Percentiles rank a stretch among this genome's conserved stretches.
phyloP scores from a whole-genome alignment of 108 stramenopile species.

The Cyclotella sp. region DNA sequence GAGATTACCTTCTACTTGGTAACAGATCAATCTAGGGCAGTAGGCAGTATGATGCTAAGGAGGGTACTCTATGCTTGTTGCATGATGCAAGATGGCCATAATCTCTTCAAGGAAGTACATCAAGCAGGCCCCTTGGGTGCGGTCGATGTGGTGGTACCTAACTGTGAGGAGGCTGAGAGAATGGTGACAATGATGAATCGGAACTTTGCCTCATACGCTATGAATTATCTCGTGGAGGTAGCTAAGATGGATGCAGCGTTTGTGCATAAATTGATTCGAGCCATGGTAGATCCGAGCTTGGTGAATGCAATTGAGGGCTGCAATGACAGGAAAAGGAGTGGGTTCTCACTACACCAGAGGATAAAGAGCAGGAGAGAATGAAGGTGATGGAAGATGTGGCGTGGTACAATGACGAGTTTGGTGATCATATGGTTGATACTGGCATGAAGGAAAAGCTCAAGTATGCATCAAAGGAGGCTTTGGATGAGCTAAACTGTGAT shows the following conservation, averaged over 20 bases:
- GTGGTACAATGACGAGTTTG: constrained; percentile 11
- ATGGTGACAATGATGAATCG: too few relatives aligned
- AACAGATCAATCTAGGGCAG: neutral
- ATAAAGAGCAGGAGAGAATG: neutral
- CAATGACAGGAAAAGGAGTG: neutral
- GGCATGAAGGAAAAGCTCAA: too few relatives aligned
- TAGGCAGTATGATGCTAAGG: neutral
- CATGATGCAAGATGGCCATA: neutral
- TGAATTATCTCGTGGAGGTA: too few relatives aligned
- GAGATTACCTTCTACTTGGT: neutral
- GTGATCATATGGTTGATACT: neutral
- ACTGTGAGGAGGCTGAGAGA: too few relatives aligned
- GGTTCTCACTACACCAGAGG: neutral
- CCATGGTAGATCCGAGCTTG: neutral
- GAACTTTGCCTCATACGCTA: too few relatives aligned
- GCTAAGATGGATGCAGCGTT: too few relatives aligned
- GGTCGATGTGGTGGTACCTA: too few relatives aligned
- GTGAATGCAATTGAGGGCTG: neutral
- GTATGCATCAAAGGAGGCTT: too few relatives aligned
- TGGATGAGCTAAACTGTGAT: too few relatives aligned
- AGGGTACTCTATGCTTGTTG: neutral
- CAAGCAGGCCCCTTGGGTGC: too few relatives aligned
- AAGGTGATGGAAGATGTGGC: neutral
- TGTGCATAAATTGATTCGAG: too few relatives aligned
- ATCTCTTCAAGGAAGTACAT: too few relatives aligned